These are phyloP conservation scores for Zea luxurians DNA, from an alignment of 176 grass and related monocot species.

Conservation along the genomic window DNA sequence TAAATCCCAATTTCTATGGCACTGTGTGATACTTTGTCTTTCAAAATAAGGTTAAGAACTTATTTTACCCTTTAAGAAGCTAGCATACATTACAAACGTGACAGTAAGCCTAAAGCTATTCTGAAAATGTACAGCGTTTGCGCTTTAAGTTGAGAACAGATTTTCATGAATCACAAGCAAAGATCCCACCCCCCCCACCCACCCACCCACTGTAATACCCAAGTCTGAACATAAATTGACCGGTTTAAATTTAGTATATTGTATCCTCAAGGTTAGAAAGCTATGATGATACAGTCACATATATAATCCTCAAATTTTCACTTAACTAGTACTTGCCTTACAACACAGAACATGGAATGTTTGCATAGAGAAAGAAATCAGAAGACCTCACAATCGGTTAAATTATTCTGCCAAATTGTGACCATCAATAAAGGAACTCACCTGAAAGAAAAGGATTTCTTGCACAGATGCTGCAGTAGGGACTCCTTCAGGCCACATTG, in stretches of 20 bases:
- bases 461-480: conserved; percentile 72
- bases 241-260: not conserved
- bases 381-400: not conserved
- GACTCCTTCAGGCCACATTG: conserved; percentile 98
- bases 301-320: conserved; percentile 13
- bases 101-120: not conserved
- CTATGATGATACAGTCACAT: not conserved
- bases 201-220: not conserved
- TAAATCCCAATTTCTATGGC: not conserved
- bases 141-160: not conserved
- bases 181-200: not conserved
- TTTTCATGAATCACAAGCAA: conserved; percentile 8
- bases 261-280: conserved; percentile 7
- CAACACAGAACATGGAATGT: conserved; percentile 6
- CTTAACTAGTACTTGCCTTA: no score
- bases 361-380: not conserved
- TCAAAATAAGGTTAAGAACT: conserved; percentile 18
- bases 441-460: conserved; percentile 98
- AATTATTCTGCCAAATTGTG: not conserved
- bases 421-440: conserved; percentile 30
- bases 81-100: conserved; percentile 9
- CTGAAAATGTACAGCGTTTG: not conserved
- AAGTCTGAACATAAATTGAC: not conserved
- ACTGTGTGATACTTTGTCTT: not conserved
- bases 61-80: conserved; percentile 13